phyloP scores from a whole-genome alignment of 192 early-diverging fungal species.

The Coemansia sp. region DNA sequence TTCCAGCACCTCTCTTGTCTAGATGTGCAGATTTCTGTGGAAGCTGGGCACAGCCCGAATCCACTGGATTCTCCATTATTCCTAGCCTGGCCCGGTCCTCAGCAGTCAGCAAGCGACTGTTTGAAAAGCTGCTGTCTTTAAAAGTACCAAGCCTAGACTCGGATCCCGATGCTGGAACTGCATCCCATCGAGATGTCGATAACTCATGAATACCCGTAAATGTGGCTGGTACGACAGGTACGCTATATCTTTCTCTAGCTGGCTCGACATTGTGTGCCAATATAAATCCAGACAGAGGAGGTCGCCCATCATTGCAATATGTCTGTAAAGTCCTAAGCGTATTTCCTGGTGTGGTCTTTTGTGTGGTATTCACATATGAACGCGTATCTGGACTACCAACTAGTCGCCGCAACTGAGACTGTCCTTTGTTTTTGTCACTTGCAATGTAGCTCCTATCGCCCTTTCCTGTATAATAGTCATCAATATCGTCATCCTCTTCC shows the following conservation, averaged over 20 bases:
- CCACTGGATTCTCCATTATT: slow-evolving; percentile 6
- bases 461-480: neutral
- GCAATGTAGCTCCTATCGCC: neutral
- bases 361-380: neutral
- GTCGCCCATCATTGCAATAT: slow-evolving; percentile 13
- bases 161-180: slow-evolving; percentile 13
- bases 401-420: neutral
- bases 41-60: neutral
- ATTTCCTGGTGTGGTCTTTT: neutral
- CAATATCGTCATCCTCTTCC: slow-evolving; percentile 15
- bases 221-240: slow-evolving; percentile 15
- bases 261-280: slow-evolving; percentile 8
- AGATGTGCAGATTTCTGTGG: neutral
- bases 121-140: neutral
- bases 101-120: slow-evolving; percentile 6
- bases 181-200: slow-evolving; percentile 20
- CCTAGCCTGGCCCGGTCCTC: slow-evolving; percentile 11
- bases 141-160: neutral
- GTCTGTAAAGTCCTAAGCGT: neutral
- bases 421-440: neutral
- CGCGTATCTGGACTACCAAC: neutral
- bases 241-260: neutral
- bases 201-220: slow-evolving; percentile 14
- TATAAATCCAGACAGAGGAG: slow-evolving; percentile 22
- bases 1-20: slow-evolving; percentile 5